Conservation (phyloP, 2,329 filamentous ascomycete species). For the Pseudohalonectria lignicola region DNA sequence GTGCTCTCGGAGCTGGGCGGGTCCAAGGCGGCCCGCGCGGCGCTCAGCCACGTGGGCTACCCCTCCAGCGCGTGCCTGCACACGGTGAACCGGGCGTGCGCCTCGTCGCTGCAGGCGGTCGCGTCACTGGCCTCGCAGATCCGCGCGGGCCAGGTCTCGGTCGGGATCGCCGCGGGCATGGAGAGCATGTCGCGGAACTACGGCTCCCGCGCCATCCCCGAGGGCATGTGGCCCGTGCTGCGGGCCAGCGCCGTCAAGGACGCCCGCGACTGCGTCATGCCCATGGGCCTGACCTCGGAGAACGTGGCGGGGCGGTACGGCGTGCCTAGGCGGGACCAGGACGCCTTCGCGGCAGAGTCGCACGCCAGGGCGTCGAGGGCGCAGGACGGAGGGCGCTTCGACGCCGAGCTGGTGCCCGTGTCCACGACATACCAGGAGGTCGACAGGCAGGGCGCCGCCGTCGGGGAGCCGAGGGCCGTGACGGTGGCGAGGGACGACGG, state of each 20-base stretch:
- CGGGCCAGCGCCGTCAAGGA: conserved; percentile 49
- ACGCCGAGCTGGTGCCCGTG: conserved; percentile 75
- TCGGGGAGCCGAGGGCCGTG: conserved; percentile 46
- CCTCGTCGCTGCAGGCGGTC: conserved; percentile 67
- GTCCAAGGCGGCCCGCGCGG: conserved; percentile 84
- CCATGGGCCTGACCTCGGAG: conserved; percentile 84
- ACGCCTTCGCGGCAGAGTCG: conserved; percentile 66
- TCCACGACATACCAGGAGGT: conserved; percentile 56
- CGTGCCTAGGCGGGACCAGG: conserved; percentile 66
- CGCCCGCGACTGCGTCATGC: conserved; percentile 80
- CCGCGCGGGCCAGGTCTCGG: conserved; percentile 57
- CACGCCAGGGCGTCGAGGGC: conserved; percentile 66
- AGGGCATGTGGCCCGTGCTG: conserved; percentile 66
- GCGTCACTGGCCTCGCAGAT: conserved; percentile 66
- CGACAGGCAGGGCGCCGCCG: conserved; percentile 46
- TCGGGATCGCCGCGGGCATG: conserved; percentile 80
- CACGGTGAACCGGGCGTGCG: conserved; percentile 83
- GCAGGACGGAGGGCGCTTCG: conserved; percentile 58
- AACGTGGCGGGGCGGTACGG: conserved; percentile 74
- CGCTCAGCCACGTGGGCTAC: conserved; percentile 73
- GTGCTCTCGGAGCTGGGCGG: conserved; percentile 88
- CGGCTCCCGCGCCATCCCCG: conserved; percentile 72
- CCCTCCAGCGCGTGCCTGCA: conserved; percentile 56
- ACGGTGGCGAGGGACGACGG: conserved; percentile 74
- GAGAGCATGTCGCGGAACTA: conserved; percentile 96